Evolutionary conservation across 2,329 filamentous ascomycete genomes (phyloP).

Genomic region (Phaeomoniella chlamydospora): DNA sequence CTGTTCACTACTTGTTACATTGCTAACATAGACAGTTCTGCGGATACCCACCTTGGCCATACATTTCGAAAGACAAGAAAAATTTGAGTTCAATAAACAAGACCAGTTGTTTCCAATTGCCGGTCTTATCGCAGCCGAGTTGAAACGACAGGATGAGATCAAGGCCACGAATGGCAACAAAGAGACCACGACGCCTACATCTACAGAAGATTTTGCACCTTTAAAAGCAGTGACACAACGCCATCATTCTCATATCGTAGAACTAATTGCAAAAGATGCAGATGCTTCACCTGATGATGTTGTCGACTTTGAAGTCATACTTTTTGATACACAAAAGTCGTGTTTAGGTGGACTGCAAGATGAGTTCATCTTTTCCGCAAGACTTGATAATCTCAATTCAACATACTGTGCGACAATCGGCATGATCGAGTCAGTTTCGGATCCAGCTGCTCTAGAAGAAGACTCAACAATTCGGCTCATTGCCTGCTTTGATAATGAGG

Average conservation of each 20-base stretch:
- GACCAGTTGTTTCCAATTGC: conserved; percentile 88
- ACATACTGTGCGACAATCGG: conserved; percentile 84
- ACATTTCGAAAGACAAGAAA: conserved; percentile 74
- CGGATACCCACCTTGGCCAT: conserved; percentile 89
- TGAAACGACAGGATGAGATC: conserved; percentile 53
- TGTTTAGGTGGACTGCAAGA: conserved; percentile 80
- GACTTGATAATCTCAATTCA: conserved; percentile 92
- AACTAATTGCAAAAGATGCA: conserved; percentile 69
- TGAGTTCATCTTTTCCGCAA: conserved; percentile 91
- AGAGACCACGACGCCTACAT: conserved; percentile 27
- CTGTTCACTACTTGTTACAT: background rate
- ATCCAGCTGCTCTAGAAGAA: conserved; percentile 50
- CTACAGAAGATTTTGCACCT: conserved; percentile 47
- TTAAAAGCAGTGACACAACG: conserved; percentile 64
- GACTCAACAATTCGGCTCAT: conserved; percentile 80
- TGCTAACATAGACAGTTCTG: conserved; percentile 37
- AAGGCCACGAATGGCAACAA: conserved; percentile 18
- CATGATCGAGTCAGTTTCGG: conserved; percentile 62
- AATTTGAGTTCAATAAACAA: conserved; percentile 93
- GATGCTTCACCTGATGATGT: conserved; percentile 57
- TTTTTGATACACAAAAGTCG: conserved; percentile 89
- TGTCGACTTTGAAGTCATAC: conserved; percentile 88
- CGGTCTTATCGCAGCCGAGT: conserved; percentile 71
- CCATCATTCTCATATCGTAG: conserved; percentile 77
- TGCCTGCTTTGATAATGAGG: conserved; percentile 93